A percentile compares a stretch with the other conserved stretches of the same genome.
Conservation (phyloP, 1,284 basidiomycete genomes). For the Cutaneotrichosporon arboriforme region DNA sequence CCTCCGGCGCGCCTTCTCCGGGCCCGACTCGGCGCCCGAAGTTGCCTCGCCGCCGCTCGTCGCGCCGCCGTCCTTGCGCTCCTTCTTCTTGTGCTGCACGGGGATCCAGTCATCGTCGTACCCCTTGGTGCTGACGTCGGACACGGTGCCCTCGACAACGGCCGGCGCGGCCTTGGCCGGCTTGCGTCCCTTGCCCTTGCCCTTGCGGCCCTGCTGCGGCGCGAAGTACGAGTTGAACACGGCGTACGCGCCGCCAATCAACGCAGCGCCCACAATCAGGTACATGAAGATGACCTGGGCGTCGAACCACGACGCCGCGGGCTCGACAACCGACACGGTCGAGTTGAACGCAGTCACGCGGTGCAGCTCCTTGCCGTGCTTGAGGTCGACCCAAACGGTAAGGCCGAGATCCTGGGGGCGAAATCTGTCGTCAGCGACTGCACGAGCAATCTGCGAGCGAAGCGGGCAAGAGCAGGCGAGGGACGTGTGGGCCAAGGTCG, state of each 20-base stretch:
- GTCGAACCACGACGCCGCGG: constrained; percentile 70
- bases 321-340: constrained; percentile 75
- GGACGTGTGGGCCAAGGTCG: no score
- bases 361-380: constrained; percentile 40
- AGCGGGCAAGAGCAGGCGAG: not conserved
- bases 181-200: constrained; percentile 28
- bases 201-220: constrained; percentile 42
- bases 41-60: constrained; percentile 33
- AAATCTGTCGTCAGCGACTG: constrained; percentile 43
- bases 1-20: constrained; percentile 30
- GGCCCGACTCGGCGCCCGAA: constrained; percentile 38
- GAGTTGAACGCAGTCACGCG: constrained; percentile 70
- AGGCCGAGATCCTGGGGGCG: constrained; percentile 70
- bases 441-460: no score
- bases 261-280: constrained; percentile 60
- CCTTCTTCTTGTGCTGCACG: constrained; percentile 69
- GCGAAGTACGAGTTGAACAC: constrained; percentile 62
- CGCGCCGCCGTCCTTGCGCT: constrained; percentile 8
- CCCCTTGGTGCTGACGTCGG: constrained; percentile 57
- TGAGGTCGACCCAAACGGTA: constrained; percentile 63
- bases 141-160: constrained; percentile 46
- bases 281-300: constrained; percentile 72
- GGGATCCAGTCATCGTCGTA: constrained; percentile 93
- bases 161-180: constrained; percentile 20
- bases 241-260: constrained; percentile 63